These are phyloP conservation scores for Penicillium griseofulvum DNA, from an alignment of 2,329 filamentous ascomycete genomes.

Conservation along the genomic window DNA sequence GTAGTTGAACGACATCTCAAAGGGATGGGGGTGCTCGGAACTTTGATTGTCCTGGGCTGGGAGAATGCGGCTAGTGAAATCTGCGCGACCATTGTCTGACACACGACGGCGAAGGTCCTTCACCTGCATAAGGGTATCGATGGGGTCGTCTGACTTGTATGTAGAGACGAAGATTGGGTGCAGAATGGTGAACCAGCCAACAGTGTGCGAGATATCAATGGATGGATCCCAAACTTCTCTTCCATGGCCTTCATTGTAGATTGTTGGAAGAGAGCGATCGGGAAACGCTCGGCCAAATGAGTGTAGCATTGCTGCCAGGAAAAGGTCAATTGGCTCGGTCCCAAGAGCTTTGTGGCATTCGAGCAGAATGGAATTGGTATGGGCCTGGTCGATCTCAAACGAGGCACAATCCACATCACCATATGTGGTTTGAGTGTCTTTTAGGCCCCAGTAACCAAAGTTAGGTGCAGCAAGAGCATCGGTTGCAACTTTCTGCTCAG, in stretches of 20 bases:
- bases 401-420: conserved; percentile 36
- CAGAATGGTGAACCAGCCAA: conserved; percentile 54
- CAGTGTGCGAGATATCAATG: conserved; percentile 50
- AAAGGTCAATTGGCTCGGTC: conserved; percentile 39
- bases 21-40: conserved; percentile 41
- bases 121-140: conserved; percentile 35
- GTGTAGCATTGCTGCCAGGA: conserved; percentile 40
- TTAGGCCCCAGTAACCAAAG: conserved; percentile 37
- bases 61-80: conserved; percentile 37
- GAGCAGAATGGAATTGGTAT: conserved; percentile 29
- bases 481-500: conserved; percentile 13
- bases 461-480: conserved; percentile 30
- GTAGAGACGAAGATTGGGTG: conserved; percentile 43
- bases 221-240: conserved; percentile 46
- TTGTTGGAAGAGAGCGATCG: conserved; percentile 40
- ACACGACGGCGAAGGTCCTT: conserved; percentile 41
- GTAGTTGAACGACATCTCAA: conserved; percentile 47
- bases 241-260: conserved; percentile 52
- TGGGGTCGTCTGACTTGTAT: conserved; percentile 25
- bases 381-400: conserved; percentile 33
- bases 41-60: conserved; percentile 29
- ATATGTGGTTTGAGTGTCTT: conserved; percentile 30
- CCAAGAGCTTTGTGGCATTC: conserved; percentile 33
- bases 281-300: conserved; percentile 47
- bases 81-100: conserved; percentile 39